phyloP scores from a whole-genome alignment of 2,329 filamentous ascomycete genomes.

The Penicillium sp. region DNA sequence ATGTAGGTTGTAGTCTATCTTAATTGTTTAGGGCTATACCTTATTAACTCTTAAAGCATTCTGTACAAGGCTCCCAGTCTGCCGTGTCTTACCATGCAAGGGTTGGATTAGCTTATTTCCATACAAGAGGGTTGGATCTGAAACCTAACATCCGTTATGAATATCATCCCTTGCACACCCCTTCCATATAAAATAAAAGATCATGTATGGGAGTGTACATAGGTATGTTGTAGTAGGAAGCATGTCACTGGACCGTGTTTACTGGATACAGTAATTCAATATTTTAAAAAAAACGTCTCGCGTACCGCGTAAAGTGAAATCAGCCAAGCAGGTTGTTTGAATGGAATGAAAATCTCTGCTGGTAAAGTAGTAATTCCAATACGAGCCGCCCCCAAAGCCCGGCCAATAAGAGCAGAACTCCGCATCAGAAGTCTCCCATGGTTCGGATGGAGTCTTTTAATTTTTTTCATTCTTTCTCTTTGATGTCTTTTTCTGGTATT shows the following conservation, averaged over 20 bases:
- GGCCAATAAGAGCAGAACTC: slow-evolving; percentile 15
- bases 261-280: not conserved
- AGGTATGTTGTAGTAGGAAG: not conserved
- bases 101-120: slow-evolving; percentile 10
- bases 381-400: slow-evolving; percentile 12
- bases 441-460: slow-evolving; percentile 13
- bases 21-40: not conserved
- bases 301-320: slow-evolving; percentile 3
- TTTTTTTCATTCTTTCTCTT: not conserved
- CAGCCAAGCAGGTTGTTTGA: not conserved
- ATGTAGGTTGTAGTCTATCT: not conserved
- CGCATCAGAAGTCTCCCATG: slow-evolving; percentile 12
- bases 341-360: slow-evolving; percentile 10
- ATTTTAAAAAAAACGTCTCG: slow-evolving; percentile 1
- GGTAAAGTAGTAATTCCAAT: slow-evolving; percentile 19
- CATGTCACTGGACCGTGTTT: not conserved
- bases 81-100: slow-evolving; percentile 8
- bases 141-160: slow-evolving; percentile 1
- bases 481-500: slow-evolving; percentile 1
- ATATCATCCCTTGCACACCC: slow-evolving; percentile 8
- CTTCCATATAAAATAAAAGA: not conserved
- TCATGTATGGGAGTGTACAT: not conserved
- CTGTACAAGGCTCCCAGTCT: not conserved
- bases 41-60: not conserved
- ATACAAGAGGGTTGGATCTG: not conserved